Evolutionary conservation across 2,329 filamentous ascomycete genomes (phyloP), one percentile per base, ranked within the genome.

Genomic region (Aureobasidium sp.): DNA sequence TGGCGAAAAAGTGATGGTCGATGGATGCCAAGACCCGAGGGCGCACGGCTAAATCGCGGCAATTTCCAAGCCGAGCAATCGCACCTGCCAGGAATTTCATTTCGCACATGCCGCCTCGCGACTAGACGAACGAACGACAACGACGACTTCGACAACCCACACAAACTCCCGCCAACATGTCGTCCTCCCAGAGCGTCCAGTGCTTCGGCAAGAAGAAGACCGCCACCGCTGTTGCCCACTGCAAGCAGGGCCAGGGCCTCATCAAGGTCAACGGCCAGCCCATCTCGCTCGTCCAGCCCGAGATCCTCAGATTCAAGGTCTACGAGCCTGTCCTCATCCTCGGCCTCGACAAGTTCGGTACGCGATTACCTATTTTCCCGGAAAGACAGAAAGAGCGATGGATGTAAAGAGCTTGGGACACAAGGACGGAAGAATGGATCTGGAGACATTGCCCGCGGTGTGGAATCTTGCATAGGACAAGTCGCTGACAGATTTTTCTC

Each of bases 191-290:
- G 71, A 78, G 74, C 71, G 78, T 80, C 67, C 91, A 96, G 87
- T 96, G 91, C 89, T 97, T 97, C 89, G 92, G 92, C 88, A 97
- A 97, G 88, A 81, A 81, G 78, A 81, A 80, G 77, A 80, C 78
- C 65, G 79, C 79, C 69, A 81, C 79, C 67, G 91, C 91, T 74
- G 91, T 95, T 82, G 91, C 90, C 79, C 90, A 93, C 84, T 93
- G 89, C 88, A 92, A 93, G 87, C 87, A 85, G 77, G 87, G 87
- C 76, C 89, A 89, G 79, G 94, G 94, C 80, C 87, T 97, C 75
- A 86, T 99, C 82, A 96, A 95, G 86, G 94, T 97, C 82, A 99
- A 97, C 85, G 94, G 94, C 82, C 90, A 91, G 79, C 94, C 94
- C 75, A 87, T 99, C 75, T 84, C 84, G 76, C 90, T 97, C 75